Evolutionary conservation across 2,329 filamentous ascomycete genomes (phyloP), one percentile per base, ranked within the genome.

Genomic region (Onygenales sp.): DNA sequence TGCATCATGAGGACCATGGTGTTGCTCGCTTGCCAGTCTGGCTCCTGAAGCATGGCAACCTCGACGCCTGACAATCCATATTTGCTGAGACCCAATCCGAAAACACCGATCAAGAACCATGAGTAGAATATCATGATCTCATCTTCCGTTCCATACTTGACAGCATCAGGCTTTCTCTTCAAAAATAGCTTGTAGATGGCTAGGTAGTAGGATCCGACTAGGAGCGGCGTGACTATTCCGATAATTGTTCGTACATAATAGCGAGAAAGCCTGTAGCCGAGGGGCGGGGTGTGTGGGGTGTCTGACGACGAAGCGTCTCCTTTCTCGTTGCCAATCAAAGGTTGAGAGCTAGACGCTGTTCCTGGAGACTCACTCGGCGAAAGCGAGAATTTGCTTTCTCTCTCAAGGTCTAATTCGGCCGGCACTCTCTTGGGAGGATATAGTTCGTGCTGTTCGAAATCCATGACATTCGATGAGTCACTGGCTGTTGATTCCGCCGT

Each of bases 61-160:
- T 55, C 54, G 10, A 53, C 54, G 8, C 54, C 54, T 7, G 21
- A 35, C 13, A 55, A 51, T 14, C 50, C 51, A 51, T 55, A 44
- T 36, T 53, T 41, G 45, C 50, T 53, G 5, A 43, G 33, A 7
- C 51, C 51, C 4, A 55, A 39, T 9, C 54, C 54, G 31, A 55
- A 55, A 7, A 55, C 54, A 41, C 51, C 54, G 39, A 55, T n/a
- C 13, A 54, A 33, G 45, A 53, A 55, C 54, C 54, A 55, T 31
- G 54, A 50, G 17, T 55, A 55, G 31, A 38, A 55, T n/a, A 55
- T 46, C 38, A 39, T 43, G 32, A 45, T 48, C 32, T 43, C 54
- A 21, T 53, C 44, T 3, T 39, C 14, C 21, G 27, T 33, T 14
- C 54, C 54, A 41, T 50, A 55, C 14, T 31, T 17, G 10, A 39